Percentiles rank a stretch among this genome's conserved stretches.
Evolutionary conservation across 2,329 filamentous ascomycete genomes (phyloP).

Genomic region (Colletotrichum caudatum): DNA sequence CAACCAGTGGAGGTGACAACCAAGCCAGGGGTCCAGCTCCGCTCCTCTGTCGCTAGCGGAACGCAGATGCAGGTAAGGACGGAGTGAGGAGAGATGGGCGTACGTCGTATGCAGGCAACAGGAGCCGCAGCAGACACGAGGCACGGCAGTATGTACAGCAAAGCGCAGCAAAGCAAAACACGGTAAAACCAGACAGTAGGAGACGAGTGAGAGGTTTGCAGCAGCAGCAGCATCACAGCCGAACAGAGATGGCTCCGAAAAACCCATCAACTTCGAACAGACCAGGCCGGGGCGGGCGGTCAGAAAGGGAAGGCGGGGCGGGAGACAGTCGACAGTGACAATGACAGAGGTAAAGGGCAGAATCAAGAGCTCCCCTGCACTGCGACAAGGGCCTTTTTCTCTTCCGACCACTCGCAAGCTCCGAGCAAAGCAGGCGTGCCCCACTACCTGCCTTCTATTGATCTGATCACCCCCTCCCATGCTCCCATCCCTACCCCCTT

Average conservation of each 20-base stretch:
- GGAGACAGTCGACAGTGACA: not conserved
- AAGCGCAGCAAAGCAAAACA: not conserved
- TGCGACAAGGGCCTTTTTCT: conserved; percentile 20
- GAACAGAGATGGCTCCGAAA: not conserved
- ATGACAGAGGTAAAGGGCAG: conserved; percentile 14
- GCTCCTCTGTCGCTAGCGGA: conserved; percentile 9
- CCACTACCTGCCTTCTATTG: conserved; percentile 12
- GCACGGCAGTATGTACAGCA: not conserved
- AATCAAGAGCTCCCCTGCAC: conserved; percentile 23
- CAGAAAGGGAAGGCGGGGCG: not conserved
- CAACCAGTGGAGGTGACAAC: conserved; percentile 23
- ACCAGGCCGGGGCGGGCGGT: conserved; percentile 5
- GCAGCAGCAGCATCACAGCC: not conserved
- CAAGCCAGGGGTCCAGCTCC: conserved; percentile 30
- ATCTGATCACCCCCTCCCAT: not conserved
- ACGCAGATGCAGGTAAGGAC: conserved; percentile 4
- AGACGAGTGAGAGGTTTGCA: no score
- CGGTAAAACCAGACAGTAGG: not conserved
- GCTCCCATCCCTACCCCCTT: conserved; percentile 3
- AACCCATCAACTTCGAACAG: not conserved
- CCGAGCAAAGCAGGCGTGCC: conserved; percentile 13
- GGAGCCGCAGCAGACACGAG: conserved; percentile 1
- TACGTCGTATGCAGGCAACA: conserved; percentile 11
- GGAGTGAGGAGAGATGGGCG: conserved; percentile 5
- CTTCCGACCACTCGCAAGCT: conserved; percentile 37